Conservation (phyloP, 257 asterid genomes). For the Solanum tarapatanum region DNA sequence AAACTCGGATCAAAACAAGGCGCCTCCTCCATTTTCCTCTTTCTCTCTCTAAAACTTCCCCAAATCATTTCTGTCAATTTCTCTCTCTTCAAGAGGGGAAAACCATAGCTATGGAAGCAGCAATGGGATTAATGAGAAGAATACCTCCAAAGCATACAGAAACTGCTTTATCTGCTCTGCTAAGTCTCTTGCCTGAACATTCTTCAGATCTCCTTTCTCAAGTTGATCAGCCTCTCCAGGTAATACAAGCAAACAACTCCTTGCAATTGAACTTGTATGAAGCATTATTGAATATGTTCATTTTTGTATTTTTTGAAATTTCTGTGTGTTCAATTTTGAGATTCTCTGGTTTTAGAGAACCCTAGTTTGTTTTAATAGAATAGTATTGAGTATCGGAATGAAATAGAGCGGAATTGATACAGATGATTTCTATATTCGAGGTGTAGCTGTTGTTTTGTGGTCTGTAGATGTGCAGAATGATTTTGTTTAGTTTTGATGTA, state of each 20-base stretch:
- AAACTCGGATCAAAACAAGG: conserved; percentile 19
- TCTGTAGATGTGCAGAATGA: not conserved
- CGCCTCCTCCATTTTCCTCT: not conserved
- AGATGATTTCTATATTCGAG: not conserved
- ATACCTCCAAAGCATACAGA: conserved; percentile 87
- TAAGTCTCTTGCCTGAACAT: conserved; percentile 84
- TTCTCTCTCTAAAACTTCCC: not conserved
- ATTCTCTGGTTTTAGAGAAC: not conserved
- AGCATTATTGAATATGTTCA: not conserved
- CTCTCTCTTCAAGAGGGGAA: conserved; percentile 1
- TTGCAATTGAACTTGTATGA: not conserved
- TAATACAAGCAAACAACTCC: not conserved
- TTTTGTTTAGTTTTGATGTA: not conserved
- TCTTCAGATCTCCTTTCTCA: conserved; percentile 97
- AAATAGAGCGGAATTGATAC: not conserved
- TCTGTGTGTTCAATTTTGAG: not conserved
- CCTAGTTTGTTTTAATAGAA: not conserved
- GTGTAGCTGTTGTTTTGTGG: not conserved
- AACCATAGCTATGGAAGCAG: conserved; percentile 55
- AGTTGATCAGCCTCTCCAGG: conserved; percentile 98
- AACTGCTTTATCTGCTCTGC: conserved; percentile 70
- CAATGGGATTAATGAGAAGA: conserved; percentile 97
- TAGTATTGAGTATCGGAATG: not conserved
- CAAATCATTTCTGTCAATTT: not conserved
- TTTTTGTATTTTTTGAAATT: not conserved